Percentiles rank a stretch among this genome's conserved stretches.
Evolutionary conservation across 495 filamentous ascomycete species (phyloP).

Genomic region (Annulohypoxylon nitens): DNA sequence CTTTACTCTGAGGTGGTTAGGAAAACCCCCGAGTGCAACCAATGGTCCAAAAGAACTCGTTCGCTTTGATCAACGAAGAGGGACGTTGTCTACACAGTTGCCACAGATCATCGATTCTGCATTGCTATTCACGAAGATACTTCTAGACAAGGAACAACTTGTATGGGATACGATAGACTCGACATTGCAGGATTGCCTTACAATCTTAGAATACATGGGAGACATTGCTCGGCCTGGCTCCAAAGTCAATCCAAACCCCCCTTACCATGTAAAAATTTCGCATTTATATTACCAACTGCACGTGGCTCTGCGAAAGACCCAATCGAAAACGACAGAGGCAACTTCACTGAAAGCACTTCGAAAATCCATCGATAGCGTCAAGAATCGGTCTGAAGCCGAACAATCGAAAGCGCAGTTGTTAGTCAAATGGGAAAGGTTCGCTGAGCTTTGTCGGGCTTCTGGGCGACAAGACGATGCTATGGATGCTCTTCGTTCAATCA

Average conservation of each 20-base stretch:
- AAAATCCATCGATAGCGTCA: constrained; percentile 64
- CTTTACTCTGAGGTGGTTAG: constrained; percentile 68
- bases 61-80: constrained; percentile 68
- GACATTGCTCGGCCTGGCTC: constrained; percentile 47
- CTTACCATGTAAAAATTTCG: constrained; percentile 74
- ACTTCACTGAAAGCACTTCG: constrained; percentile 62
- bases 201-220: constrained; percentile 64
- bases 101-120: constrained; percentile 69
- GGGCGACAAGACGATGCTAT: constrained; percentile 60
- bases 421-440: constrained; percentile 64
- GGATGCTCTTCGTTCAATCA: constrained; percentile 56
- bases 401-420: constrained; percentile 61
- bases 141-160: constrained; percentile 54
- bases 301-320: constrained; percentile 52
- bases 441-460: constrained; percentile 57
- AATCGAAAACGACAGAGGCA: constrained; percentile 53
- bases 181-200: constrained; percentile 66
- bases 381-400: constrained; percentile 57
- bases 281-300: constrained; percentile 81
- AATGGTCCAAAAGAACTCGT: constrained; percentile 63
- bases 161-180: constrained; percentile 66
- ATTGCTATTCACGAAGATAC: constrained; percentile 62
- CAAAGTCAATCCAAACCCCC: constrained; percentile 50
- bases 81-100: constrained; percentile 60
- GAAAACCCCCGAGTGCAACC: constrained; percentile 59